Base-by-base conservation (phyloP, 1,284 basidiomycete species). In the Rhizoctonia solani region DNA sequence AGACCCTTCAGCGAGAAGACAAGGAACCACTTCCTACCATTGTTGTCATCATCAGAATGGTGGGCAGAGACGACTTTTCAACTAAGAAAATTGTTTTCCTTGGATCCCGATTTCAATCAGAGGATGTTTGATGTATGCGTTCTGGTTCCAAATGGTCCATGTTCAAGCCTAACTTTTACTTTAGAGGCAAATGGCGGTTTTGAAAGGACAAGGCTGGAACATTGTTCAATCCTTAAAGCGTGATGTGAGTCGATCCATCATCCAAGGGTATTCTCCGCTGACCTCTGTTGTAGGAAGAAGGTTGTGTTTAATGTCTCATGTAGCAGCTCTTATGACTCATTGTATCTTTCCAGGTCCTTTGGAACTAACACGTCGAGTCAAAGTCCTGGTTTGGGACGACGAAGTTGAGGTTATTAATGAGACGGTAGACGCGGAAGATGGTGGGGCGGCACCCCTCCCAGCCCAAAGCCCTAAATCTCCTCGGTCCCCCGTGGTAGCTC, bases 151-250 rank as follows among this genome's bases (percentile, higher is more conserved):
- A n/a, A n/a, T n/a, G n/a, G n/a, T 23, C 1, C 25, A 13, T 42
- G 25, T 14, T 27, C n/a, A 25, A 14, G 41, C 16, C 29, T 65
- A n/a, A 65, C 32, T 11, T 16, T 6, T 44, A 46, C 23, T 71
- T 14, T 72, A 92, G 86, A 81, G 89, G 71, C 93, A 96, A 83
- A 80, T 96, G 72, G 89, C 90, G 39, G 90, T 96, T 5, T 87
- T 96, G 71, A 94, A 95, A 76, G 94, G 93, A 2, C 94, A 97
- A 75, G 93, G 91, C 3, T 93, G 87, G 83, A 95, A 94, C 72
- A 87, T 96, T 34, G 84, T 95, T 1, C 89, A 95, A 74, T 90
- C 89, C 6, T 78, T 97, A 52, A 86, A 83, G 71, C 87, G 90
- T 73, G 74, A 79, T 14, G 90, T 92, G 71, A 78, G 89, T 78